phyloP scores from a whole-genome alignment of 129 eudicot genomes.

The Saposhnikovia divaricata region DNA sequence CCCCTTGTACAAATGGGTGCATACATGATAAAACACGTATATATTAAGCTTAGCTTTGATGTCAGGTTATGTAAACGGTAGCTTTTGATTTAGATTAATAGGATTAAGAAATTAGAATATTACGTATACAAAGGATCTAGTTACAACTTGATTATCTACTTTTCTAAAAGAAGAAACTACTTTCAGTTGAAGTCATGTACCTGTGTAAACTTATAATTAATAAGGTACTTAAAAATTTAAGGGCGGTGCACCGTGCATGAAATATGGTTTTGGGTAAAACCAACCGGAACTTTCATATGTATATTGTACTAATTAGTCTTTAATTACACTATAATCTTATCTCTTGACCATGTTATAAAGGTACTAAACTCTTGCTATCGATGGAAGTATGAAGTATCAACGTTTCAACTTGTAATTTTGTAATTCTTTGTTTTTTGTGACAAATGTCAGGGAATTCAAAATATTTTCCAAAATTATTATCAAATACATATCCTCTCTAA shows the following conservation, averaged over 20 bases:
- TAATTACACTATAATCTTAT: too few relatives aligned
- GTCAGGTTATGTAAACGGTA: background rate
- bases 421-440: too few relatives aligned
- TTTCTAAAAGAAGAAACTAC: slow-evolving; percentile 8
- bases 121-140: background rate
- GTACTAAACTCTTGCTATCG: too few relatives aligned
- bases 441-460: too few relatives aligned
- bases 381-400: too few relatives aligned
- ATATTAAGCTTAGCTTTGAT: slow-evolving; percentile 8
- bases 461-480: too few relatives aligned
- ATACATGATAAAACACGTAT: background rate
- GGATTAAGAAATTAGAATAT: background rate
- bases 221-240: background rate
- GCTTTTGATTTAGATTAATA: background rate
- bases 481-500: too few relatives aligned
- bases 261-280: background rate
- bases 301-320: too few relatives aligned
- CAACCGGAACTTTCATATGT: background rate
- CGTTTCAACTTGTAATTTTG: too few relatives aligned
- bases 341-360: too few relatives aligned
- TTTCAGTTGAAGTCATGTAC: slow-evolving; percentile 6
- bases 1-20: background rate
- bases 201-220: background rate
- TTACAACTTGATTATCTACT: slow-evolving; percentile 1
- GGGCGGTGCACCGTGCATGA: background rate